Evolutionary conservation across 2,329 filamentous ascomycete genomes (phyloP).

Genomic region (Ophiostoma ips): DNA sequence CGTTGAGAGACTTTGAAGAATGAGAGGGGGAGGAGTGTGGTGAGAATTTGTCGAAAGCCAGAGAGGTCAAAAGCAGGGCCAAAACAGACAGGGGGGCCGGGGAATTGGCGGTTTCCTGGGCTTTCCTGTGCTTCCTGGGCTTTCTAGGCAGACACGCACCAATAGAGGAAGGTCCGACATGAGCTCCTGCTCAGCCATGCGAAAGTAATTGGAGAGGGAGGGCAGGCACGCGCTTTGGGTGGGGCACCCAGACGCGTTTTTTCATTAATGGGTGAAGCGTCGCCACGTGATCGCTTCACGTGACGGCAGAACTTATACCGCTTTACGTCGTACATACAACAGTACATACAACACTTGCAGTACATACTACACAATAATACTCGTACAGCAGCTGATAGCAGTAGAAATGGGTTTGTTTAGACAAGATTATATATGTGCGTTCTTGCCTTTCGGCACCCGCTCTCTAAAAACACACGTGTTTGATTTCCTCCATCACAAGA

Average conservation of each 20-base stretch:
- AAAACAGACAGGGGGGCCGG: too few species aligned
- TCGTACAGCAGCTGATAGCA: neutral
- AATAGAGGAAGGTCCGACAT: neutral
- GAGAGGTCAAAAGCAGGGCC: too few species aligned
- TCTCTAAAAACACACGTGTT: neutral
- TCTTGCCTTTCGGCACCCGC: neutral
- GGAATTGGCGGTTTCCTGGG: too few species aligned
- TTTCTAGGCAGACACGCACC: neutral
- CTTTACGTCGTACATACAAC: too few species aligned
- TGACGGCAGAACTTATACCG: neutral
- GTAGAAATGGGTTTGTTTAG: neutral
- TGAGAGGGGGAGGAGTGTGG: neutral
- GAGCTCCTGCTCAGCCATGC: neutral
- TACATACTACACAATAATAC: too few species aligned
- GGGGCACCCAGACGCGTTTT: neutral
- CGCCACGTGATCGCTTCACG: neutral
- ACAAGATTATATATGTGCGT: constrained; percentile 1
- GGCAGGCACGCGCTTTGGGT: neutral
- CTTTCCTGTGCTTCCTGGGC: neutral
- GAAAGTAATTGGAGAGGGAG: neutral
- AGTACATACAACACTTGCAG: too few species aligned
- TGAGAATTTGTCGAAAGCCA: neutral
- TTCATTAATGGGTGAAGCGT: neutral
- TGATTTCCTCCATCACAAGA: neutral
- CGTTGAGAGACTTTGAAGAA: constrained; percentile 2